Evolutionary conservation across 805 yeast species (phyloP), one percentile per base, ranked within the genome.

Genomic region (Zygoascus tannicola): DNA sequence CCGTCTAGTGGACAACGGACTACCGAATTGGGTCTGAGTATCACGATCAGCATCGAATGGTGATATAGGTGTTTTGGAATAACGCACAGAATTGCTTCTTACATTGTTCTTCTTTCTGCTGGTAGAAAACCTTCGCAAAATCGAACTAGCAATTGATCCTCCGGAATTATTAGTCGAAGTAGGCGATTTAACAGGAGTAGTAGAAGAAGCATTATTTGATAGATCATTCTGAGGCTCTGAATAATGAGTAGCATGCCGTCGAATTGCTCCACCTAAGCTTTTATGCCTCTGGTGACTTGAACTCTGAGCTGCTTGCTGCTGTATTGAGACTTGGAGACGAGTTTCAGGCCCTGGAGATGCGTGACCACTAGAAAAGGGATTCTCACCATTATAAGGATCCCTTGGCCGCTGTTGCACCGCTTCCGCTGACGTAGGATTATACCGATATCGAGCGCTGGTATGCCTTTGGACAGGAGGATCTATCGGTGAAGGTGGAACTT

Each of bases 91-190:
- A 7, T 21, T 35, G 21, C 38, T 35, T 37, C 32, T 16, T n/a
- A 32, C n/a, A 23, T 23, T 37, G 32, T 15, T 14, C 21, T 37
- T 37, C 15, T 21, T 12, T 10, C 40, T 10, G 4, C 30, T 21
- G 12, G 32, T 23, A 22, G 40, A 37, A 23, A 37, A 32, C 7
- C 40, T 14, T 14, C 40, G 40, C 19, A 37, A 15, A 23, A 37
- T 14, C 3, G 40, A 37, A 3, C 40, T 26, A 3, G 40, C 40
- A 23, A 37, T 15, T 5, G 30, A 15, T 37, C 40, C 40, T 22
- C 18, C n/a, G n/a, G n/a, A n/a, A n/a, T n/a, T n/a, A n/a, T n/a
- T n/a, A 26, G 30, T 26, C 7, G 12, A 12, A 26, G 7, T 26
- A 26, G 30, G 30, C 30, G 30, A 26, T 12, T 26, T 26, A 12